Evolutionary conservation across 352 stramenopile species (phyloP).

Genomic region (Peronospora farinosa): DNA sequence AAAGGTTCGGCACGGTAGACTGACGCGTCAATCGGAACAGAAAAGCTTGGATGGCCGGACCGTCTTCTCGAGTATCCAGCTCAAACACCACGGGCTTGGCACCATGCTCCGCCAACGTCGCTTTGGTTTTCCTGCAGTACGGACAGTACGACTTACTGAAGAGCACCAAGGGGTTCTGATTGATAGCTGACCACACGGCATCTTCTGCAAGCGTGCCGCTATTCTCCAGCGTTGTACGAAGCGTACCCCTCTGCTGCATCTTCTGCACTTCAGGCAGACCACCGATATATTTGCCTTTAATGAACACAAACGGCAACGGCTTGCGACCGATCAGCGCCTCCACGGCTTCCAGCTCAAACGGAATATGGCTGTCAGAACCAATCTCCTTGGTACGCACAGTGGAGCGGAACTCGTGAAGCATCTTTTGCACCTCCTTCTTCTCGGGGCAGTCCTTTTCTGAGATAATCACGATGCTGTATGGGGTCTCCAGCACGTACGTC

Average conservation of each 20-base stretch:
- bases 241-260: conserved; percentile 70
- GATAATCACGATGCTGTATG: conserved; percentile 90
- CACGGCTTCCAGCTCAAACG: conserved; percentile 76
- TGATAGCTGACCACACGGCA: conserved; percentile 68
- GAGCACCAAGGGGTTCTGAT: conserved; percentile 62
- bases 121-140: conserved; percentile 85
- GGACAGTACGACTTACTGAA: conserved; percentile 86
- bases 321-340: conserved; percentile 84
- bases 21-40: conserved; percentile 90
- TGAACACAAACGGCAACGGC: conserved; percentile 94
- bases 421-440: conserved; percentile 84
- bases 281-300: conserved; percentile 90
- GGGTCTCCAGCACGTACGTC: conserved; percentile 59
- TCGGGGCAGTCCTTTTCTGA: conserved; percentile 92
- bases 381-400: conserved; percentile 53
- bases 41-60: conserved; percentile 87
- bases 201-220: conserved; percentile 60
- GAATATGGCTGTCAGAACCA: conserved; percentile 44
- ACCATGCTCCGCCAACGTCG: conserved; percentile 48
- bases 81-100: conserved; percentile 70
- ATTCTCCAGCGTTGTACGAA: conserved; percentile 84
- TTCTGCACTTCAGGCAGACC: conserved; percentile 90
- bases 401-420: conserved; percentile 67
- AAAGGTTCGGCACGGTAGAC: conserved; percentile 96
- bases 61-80: conserved; percentile 80